Percentiles rank a stretch among this genome's conserved stretches.
Conservation (phyloP, 2,329 filamentous ascomycete genomes). For the Sporothrix inflata region DNA sequence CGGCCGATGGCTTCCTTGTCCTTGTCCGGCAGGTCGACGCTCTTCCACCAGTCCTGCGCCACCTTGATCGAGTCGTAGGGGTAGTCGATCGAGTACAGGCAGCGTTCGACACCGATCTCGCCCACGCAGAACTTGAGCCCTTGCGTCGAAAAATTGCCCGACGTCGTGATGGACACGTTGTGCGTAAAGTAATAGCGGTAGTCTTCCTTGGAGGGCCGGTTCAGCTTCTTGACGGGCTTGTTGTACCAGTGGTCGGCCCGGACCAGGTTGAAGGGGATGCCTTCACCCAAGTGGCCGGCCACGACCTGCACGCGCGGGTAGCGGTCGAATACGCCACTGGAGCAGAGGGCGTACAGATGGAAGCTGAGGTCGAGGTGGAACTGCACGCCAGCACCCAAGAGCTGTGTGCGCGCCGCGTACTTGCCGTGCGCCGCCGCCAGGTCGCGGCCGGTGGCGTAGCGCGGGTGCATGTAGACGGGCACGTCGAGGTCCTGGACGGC, state of each 20-base stretch:
- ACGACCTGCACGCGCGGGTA: conserved; percentile 48
- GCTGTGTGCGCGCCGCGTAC: conserved; percentile 41
- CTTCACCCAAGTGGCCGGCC: conserved; percentile 50
- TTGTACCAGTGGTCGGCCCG: conserved; percentile 50
- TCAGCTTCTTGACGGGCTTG: conserved; percentile 46
- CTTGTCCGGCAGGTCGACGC: conserved; percentile 37
- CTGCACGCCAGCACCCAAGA: conserved; percentile 44
- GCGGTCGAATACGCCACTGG: conserved; percentile 48
- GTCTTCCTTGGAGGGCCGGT: conserved; percentile 45
- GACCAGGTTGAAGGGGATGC: conserved; percentile 50
- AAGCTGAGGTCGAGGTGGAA: conserved; percentile 50
- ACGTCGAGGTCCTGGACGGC: conserved; percentile 41
- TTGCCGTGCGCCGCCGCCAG: conserved; percentile 34
- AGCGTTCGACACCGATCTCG: conserved; percentile 45
- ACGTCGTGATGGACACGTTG: conserved; percentile 49
- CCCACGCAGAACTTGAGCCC: conserved; percentile 48
- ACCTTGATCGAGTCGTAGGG: conserved; percentile 42
- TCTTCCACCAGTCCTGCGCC: conserved; percentile 43
- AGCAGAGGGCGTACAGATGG: conserved; percentile 51
- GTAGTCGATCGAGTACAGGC: conserved; percentile 48
- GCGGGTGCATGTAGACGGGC: conserved; percentile 43
- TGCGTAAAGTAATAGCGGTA: conserved; percentile 47
- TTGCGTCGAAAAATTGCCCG: conserved; percentile 46
- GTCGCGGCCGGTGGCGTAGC: conserved; percentile 40
- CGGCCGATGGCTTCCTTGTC: conserved; percentile 40